Conservation (phyloP, 2,329 filamentous ascomycete species). For the Hymenoscyphus albidus region DNA sequence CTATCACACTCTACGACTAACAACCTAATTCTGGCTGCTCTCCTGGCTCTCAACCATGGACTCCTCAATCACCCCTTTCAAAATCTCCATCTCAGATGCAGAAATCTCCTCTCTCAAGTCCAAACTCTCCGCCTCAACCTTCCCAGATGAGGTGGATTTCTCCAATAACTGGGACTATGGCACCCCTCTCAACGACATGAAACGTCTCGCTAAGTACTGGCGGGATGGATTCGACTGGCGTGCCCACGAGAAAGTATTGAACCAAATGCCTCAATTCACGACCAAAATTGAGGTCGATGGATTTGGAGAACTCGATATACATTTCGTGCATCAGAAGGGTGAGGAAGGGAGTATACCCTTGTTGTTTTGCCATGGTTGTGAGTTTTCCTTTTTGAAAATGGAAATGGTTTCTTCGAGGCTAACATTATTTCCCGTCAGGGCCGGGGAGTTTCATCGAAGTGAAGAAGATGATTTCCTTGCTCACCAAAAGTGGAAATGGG, state of each 20-base stretch:
- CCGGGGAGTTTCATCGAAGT: slow-evolving; percentile 67
- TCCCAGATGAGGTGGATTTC: slow-evolving; percentile 13
- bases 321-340: slow-evolving; percentile 60
- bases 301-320: slow-evolving; percentile 57
- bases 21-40: not conserved
- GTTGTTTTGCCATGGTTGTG: slow-evolving; percentile 59
- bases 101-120: slow-evolving; percentile 4
- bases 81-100: slow-evolving; percentile 13
- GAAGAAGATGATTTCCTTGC: slow-evolving; percentile 53
- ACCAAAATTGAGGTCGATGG: slow-evolving; percentile 48
- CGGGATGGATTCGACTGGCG: slow-evolving; percentile 25
- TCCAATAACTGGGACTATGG: slow-evolving; percentile 14
- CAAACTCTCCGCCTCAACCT: slow-evolving; percentile 10
- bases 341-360: slow-evolving; percentile 55
- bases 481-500: slow-evolving; percentile 32
- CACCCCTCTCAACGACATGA: slow-evolving; percentile 8
- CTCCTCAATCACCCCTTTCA: slow-evolving; percentile 11
- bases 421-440: slow-evolving; percentile 34
- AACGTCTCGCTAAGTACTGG: slow-evolving; percentile 20
- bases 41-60: slow-evolving; percentile 1
- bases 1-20: not conserved
- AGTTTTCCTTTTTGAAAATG: not conserved
- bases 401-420: not conserved
- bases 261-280: slow-evolving; percentile 29
- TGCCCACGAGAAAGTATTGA: slow-evolving; percentile 14